phyloP scores from a whole-genome alignment of 768 basidiomycete species.

The Saitozyma sp. region DNA sequence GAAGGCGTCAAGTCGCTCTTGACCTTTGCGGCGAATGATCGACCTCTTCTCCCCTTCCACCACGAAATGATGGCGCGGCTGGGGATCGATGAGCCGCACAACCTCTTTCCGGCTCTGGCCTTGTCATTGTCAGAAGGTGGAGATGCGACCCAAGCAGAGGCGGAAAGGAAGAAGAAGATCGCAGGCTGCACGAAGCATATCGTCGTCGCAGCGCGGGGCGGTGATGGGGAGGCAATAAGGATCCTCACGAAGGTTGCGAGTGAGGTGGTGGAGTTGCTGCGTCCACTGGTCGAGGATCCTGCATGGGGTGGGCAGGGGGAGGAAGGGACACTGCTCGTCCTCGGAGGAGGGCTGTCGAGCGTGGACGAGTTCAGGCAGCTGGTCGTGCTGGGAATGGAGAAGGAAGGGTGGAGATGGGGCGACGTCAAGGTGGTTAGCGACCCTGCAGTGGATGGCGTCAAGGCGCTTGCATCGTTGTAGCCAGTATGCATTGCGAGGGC shows the following conservation, averaged over 20 bases:
- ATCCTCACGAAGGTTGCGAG: neutral
- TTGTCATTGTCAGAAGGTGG: neutral
- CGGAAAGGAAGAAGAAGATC: slow-evolving; percentile 9
- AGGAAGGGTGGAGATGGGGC: neutral
- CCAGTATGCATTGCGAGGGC: too few species aligned
- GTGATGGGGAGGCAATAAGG: slow-evolving; percentile 2
- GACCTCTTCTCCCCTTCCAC: slow-evolving; percentile 1
- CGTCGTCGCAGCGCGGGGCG: neutral
- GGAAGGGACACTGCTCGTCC: neutral
- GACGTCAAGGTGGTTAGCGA: neutral
- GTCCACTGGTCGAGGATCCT: neutral
- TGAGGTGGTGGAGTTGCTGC: slow-evolving; percentile 7
- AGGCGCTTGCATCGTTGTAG: neutral
- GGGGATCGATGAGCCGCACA: neutral
- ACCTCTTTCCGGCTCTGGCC: neutral
- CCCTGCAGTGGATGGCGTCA: slow-evolving; percentile 1
- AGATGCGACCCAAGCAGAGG: neutral
- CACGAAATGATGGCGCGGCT: neutral
- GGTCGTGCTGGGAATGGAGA: neutral
- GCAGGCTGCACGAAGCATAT: slow-evolving; percentile 5
- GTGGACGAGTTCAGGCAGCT: neutral
- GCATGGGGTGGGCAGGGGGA: neutral
- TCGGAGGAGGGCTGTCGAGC: slow-evolving; percentile 1
- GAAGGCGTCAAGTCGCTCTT: slow-evolving; percentile 8
- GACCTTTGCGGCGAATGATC: slow-evolving; percentile 6